Percentiles rank a stretch among this genome's conserved stretches.
These are phyloP conservation scores for Pleurotus salmoneostramineus DNA, from an alignment of 768 basidiomycete species.

Conservation along the genomic window DNA sequence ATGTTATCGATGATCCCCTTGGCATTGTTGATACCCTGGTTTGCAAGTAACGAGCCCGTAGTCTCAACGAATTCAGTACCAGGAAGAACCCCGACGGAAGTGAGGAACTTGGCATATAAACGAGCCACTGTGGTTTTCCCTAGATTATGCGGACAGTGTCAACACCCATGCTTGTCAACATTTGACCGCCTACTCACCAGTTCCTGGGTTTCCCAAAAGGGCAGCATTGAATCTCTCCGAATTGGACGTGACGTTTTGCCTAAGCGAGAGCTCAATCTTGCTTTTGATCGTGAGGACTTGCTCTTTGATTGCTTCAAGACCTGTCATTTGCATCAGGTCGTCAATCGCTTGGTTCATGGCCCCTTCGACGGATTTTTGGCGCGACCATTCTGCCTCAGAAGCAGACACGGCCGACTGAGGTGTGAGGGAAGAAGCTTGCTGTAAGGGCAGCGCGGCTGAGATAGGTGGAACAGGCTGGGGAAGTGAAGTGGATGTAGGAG, in stretches of 20 bases:
- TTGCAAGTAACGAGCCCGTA: slow-evolving; percentile 54
- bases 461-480: background rate
- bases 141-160: slow-evolving; percentile 16
- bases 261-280: slow-evolving; percentile 49
- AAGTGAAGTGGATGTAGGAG: background rate
- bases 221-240: slow-evolving; percentile 59
- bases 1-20: slow-evolving; percentile 47
- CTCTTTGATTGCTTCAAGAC: slow-evolving; percentile 61
- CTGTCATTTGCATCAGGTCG: slow-evolving; percentile 65
- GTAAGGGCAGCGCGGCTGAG: slow-evolving; percentile 2
- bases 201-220: slow-evolving; percentile 71
- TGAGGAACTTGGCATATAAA: slow-evolving; percentile 57
- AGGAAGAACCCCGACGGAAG: slow-evolving; percentile 50
- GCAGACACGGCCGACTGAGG: slow-evolving; percentile 35
- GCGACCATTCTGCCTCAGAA: slow-evolving; percentile 48
- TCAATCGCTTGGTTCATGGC: slow-evolving; percentile 53
- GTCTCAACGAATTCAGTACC: slow-evolving; percentile 56
- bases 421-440: slow-evolving; percentile 6
- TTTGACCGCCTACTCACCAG: slow-evolving; percentile 38
- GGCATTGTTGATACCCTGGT: slow-evolving; percentile 49
- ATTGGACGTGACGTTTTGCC: slow-evolving; percentile 49
- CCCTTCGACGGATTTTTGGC: slow-evolving; percentile 54
- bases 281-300: slow-evolving; percentile 56
- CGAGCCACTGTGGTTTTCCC: slow-evolving; percentile 72
- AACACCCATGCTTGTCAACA: background rate